Conservation (phyloP, 1,139 yeast genomes). For the Lodderomyces parapsilosis region DNA sequence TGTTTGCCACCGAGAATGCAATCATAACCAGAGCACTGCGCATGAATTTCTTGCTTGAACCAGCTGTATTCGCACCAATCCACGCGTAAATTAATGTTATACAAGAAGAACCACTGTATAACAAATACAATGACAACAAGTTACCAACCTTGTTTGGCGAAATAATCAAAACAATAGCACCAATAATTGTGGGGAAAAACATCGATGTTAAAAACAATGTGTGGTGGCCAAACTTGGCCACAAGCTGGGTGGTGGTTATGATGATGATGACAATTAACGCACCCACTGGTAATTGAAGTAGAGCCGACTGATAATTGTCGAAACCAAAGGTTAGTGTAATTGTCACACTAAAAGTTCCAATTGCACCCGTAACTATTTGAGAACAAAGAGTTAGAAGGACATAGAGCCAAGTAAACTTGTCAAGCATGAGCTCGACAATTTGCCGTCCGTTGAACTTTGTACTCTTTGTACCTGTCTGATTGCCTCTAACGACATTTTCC, state of each 20-base stretch:
- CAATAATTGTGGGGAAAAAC: slow-evolving; percentile 35
- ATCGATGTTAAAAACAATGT: slow-evolving; percentile 29
- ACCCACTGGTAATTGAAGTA: slow-evolving; percentile 43
- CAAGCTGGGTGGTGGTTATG: slow-evolving; percentile 29
- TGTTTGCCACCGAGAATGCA: slow-evolving; percentile 34
- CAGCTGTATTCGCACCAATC: slow-evolving; percentile 38
- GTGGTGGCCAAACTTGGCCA: slow-evolving; percentile 25
- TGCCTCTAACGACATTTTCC: slow-evolving; percentile 28
- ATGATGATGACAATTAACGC: slow-evolving; percentile 35
- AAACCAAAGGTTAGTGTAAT: slow-evolving; percentile 40
- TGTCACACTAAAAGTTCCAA: slow-evolving; percentile 40
- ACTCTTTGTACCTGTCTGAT: slow-evolving; percentile 33
- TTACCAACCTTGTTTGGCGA: slow-evolving; percentile 29
- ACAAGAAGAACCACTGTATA: slow-evolving; percentile 36
- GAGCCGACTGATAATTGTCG: slow-evolving; percentile 29
- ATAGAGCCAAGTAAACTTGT: slow-evolving; percentile 38
- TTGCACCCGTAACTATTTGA: slow-evolving; percentile 43
- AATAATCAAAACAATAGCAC: slow-evolving; percentile 34
- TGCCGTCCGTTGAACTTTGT: slow-evolving; percentile 27
- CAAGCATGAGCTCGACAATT: slow-evolving; percentile 31
- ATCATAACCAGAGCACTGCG: slow-evolving; percentile 33
- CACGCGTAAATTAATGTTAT: slow-evolving; percentile 35
- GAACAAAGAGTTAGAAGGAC: slow-evolving; percentile 32
- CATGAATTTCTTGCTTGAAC: slow-evolving; percentile 31
- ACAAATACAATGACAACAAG: slow-evolving; percentile 35